Base-by-base conservation (phyloP, 805 yeast species). In the Lachancea thermotolerans region DNA sequence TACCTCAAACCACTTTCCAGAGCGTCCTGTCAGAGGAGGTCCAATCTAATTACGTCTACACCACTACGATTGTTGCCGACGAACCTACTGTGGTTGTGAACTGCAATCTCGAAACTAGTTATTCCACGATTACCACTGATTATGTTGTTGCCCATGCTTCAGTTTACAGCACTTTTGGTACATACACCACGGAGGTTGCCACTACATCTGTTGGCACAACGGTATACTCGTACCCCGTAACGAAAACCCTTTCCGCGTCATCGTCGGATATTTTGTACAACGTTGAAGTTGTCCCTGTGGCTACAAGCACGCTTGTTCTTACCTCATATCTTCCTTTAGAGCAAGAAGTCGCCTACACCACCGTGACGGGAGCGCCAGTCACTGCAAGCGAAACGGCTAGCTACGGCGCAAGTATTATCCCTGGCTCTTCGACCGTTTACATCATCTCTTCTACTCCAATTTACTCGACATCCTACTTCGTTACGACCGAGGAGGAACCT, bases 1-100 rank as follows among this genome's bases (percentile, higher is more conserved):
- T 30, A 12, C 42, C 42, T 10, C 30, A 32, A 11, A 39, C 42
- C 30, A 34, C 32, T 32, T 31, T 29, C 14, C 16, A 39, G n/a
- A 39, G 36, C 30, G 36, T 39, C 42, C 30, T 39, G 10, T 30
- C 30, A 12, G 42, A 39, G 18, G 42, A 39, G 17, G 32, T 39
- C 12, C 21, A 18, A 14, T 39, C 42, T 5, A 18, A 35, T 12
- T 25, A 35, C 17, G 30, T 34, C 9, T 39, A 29, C 15, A 39
- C 42, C 17, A 39, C 35, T 15, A 39, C 31, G n/a, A 31, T 12
- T 18, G 17, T 39, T 14, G 35, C 25, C 15, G 16, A 39, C 32
- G 35, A 33, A 10, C 42, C 42, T n/a, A 39, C 42, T 17, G 31
- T 18, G 4, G 30, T 31, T 12, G 36, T 39, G 11, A 32, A 18